phyloP scores from a whole-genome alignment of 2,329 filamentous ascomycete species.

The Monilinia polystroma region DNA sequence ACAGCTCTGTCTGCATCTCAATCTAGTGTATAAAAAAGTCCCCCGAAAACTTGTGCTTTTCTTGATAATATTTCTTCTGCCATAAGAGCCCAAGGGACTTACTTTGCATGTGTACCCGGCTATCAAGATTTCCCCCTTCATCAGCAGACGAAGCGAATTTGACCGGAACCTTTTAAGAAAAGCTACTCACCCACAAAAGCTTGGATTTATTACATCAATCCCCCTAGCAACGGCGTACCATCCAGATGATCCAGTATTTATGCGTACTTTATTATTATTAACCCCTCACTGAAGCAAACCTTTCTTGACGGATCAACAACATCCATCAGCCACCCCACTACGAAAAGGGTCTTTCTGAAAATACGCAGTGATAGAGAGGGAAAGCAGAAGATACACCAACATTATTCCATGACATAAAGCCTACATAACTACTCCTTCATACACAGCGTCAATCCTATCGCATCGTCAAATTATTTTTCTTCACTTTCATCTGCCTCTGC shows the following conservation, averaged over 20 bases:
- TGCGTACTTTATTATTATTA: neutral
- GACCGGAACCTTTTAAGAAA: conserved; percentile 6
- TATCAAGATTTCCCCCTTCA: conserved; percentile 13
- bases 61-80: neutral
- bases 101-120: conserved; percentile 3
- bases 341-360: neutral
- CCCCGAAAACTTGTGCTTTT: conserved; percentile 1
- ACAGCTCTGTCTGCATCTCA: conserved; percentile 14
- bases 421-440: neutral
- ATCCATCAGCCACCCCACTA: neutral
- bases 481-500: conserved; percentile 13
- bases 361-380: neutral
- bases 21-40: neutral
- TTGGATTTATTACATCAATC: neutral
- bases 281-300: neutral
- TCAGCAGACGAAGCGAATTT: conserved; percentile 21
- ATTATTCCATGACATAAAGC: conserved; percentile 11
- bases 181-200: neutral
- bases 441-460: conserved; percentile 7
- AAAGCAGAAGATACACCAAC: neutral
- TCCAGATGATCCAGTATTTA: conserved; percentile 7
- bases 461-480: neutral
- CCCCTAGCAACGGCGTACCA: conserved; percentile 21
- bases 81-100: conserved; percentile 17
- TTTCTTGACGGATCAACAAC: neutral